These are phyloP conservation scores for Schoenoplectus tabernaemontani DNA, from an alignment of 202 grass and related monocot genomes.

Conservation along the genomic window DNA sequence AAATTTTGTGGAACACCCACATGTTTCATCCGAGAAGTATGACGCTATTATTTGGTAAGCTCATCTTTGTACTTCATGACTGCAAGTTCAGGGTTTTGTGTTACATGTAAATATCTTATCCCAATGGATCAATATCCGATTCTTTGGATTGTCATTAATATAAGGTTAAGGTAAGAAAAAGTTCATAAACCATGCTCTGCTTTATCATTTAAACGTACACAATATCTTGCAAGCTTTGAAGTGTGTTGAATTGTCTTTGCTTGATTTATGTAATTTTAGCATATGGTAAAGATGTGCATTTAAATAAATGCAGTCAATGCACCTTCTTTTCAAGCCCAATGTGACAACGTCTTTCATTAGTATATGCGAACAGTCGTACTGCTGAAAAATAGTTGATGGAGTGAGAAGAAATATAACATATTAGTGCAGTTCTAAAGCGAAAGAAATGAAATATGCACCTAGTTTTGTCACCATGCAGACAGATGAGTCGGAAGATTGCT, in stretches of 20 bases:
- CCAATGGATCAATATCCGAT: neutral
- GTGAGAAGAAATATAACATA: neutral
- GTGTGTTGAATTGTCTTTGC: neutral
- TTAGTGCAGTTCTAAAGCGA: neutral
- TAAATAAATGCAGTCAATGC: neutral
- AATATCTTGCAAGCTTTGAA: neutral
- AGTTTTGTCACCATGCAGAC: neutral
- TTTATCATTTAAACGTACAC: neutral
- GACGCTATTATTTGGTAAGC: constrained; percentile 88
- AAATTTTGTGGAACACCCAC: constrained; percentile 66
- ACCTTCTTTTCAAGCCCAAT: neutral
- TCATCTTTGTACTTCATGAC: constrained; percentile 4
- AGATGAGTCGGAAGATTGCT: neutral
- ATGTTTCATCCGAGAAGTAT: constrained; percentile 61
- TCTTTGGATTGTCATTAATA: neutral
- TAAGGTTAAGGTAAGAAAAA: neutral
- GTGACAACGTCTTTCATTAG: neutral
- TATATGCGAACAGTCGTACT: neutral
- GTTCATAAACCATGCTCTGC: neutral
- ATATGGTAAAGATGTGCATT: neutral
- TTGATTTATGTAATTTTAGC: neutral
- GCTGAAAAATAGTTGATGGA: neutral
- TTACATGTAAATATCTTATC: neutral
- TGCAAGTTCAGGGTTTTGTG: neutral
- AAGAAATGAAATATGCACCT: neutral